Base-by-base conservation (phyloP, 2,329 filamentous ascomycete genomes). In the Botrytis sinoallii region DNA sequence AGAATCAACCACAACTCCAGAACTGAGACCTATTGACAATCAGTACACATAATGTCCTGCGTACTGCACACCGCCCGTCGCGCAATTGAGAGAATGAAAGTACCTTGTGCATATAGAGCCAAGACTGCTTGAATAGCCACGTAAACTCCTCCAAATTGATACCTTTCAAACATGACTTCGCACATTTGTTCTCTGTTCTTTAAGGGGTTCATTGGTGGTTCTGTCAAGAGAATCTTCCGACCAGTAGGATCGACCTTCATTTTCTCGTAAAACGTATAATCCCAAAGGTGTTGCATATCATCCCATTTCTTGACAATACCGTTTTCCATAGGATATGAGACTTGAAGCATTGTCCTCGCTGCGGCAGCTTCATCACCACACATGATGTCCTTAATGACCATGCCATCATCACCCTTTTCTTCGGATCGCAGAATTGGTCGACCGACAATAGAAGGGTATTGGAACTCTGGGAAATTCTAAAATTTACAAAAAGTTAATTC, bases 261-360 rank as follows among this genome's bases (percentile, higher is more conserved):
- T 89, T 98, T 98, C 83, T 99, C 95, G 84, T 89, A 92, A 84
- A 99, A 99, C 38, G 96, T 99, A 84, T 97, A 98, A 85, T 99
- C 95, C 96, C 96, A 99, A 73, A 99, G 91, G 82, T 98, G 95
- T 86, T 97, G 93, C 96, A 99, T 99, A 84, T 99, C 96, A 79
- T 99, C 96, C 96, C 96, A 99, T 82, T 94, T 95, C 89, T 98
- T 98, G 78, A 99, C 94, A 81, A 99, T 98, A 80, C 96, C 96
- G 83, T 99, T 99, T 84, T 99, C 96, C 96, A 99, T 99, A 79
- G 96, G 96, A 83, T 99, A 99, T 84, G 92, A 97, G 82, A 99
- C 97, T 84, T 99, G 96, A 75, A 99, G 90, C 94, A 98, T 97
- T 76, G 93, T 97, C 81, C 96, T 91, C 78, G 96, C 95, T 71